phyloP scores from a whole-genome alignment of 208 protist species.

The Leishmania tropica region DNA sequence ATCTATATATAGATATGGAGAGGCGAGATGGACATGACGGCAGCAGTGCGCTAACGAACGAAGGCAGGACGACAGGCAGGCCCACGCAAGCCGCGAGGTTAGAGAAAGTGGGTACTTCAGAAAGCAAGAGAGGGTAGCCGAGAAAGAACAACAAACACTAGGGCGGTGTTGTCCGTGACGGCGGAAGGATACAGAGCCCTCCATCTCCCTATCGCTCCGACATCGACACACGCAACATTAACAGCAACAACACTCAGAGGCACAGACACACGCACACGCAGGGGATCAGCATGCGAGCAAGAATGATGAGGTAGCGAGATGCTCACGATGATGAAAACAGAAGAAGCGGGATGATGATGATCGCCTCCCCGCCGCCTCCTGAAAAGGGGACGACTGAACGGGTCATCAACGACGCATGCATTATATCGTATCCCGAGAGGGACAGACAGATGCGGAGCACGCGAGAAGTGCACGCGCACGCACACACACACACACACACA shows the following conservation, averaged over 20 bases:
- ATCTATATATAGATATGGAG: neutral
- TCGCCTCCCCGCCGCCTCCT: neutral
- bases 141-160: neutral
- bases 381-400: no score
- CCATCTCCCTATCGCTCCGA: neutral
- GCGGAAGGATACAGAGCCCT: neutral
- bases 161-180: neutral
- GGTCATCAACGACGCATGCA: no score
- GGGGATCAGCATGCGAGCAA: neutral
- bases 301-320: neutral
- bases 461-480: no score
- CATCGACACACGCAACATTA: neutral
- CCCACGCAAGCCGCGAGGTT: neutral
- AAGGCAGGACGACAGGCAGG: neutral
- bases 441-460: no score
- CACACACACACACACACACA: neutral
- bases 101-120: neutral
- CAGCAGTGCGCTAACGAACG: no score
- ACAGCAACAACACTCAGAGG: neutral
- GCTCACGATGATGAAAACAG: neutral
- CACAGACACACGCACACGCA: neutral
- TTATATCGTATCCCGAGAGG: no score
- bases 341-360: neutral
- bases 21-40: neutral
- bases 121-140: neutral